phyloP scores from a whole-genome alignment of 106 monocot species.

The Platanthera guangdongensis region DNA sequence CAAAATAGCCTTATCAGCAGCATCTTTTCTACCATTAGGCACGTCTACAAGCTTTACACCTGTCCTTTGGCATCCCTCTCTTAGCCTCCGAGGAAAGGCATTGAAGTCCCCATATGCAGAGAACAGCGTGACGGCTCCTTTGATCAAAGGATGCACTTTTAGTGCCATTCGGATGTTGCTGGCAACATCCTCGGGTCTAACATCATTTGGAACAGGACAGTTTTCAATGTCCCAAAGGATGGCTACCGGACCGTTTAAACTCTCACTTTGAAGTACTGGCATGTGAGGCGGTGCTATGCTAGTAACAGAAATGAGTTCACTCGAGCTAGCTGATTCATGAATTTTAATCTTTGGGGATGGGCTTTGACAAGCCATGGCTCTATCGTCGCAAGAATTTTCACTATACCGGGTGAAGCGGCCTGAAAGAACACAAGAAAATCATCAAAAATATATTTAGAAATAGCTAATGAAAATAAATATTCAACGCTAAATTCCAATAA shows the following conservation, averaged over 20 bases:
- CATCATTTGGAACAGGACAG: constrained; percentile 77
- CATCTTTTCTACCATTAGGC: constrained; percentile 89
- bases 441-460: not conserved
- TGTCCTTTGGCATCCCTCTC: constrained; percentile 88
- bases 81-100: constrained; percentile 62
- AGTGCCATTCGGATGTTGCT: constrained; percentile 75
- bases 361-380: constrained; percentile 20
- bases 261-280: constrained; percentile 3
- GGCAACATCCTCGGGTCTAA: constrained; percentile 84
- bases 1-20: constrained; percentile 95
- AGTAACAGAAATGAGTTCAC: constrained; percentile 12
- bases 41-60: constrained; percentile 97
- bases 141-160: constrained; percentile 53
- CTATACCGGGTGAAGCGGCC: not conserved
- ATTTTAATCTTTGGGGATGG: constrained; percentile 22
- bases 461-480: not conserved
- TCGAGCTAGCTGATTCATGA: constrained; percentile 13
- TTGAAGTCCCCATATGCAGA: constrained; percentile 93
- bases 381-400: constrained; percentile 20
- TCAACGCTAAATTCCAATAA: not conserved
- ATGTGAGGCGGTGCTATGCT: constrained; percentile 13
- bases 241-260: constrained; percentile 45
- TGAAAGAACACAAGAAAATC: not conserved
- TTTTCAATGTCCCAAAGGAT: constrained; percentile 98
- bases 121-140: constrained; percentile 66